A percentile compares a stretch with the other conserved stretches of the same genome.
Evolutionary conservation across 768 basidiomycete species (phyloP).

Genomic region (Suillus subluteus): DNA sequence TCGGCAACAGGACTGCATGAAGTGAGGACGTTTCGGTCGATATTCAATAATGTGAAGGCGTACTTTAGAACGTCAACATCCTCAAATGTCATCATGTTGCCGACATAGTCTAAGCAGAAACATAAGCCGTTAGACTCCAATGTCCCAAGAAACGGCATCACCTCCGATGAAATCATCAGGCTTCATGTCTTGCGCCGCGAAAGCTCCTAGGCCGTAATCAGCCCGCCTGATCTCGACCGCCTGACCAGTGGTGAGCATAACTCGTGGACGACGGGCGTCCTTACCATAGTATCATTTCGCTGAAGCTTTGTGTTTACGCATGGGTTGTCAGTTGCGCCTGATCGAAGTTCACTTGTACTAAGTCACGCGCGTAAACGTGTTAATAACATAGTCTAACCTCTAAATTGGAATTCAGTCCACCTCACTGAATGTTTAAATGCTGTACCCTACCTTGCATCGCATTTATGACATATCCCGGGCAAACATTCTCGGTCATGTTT

Average conservation of each 20-base stretch:
- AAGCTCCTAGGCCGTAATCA: constrained; percentile 49
- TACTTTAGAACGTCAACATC: constrained; percentile 22
- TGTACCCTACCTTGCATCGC: constrained; percentile 44
- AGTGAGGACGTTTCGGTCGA: not conserved
- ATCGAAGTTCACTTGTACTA: not conserved
- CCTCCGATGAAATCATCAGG: constrained; percentile 38
- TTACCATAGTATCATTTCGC: constrained; percentile 24
- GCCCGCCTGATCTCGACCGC: constrained; percentile 39
- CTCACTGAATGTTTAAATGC: not conserved
- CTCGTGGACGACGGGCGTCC: not conserved
- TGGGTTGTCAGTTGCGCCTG: constrained; percentile 24
- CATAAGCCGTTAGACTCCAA: not conserved
- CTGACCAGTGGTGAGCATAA: constrained; percentile 26
- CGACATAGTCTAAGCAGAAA: constrained; percentile 44
- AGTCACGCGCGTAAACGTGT: not conserved
- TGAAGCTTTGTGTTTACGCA: constrained; percentile 38
- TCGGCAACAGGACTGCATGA: constrained; percentile 17
- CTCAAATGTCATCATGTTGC: constrained; percentile 20
- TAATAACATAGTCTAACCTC: constrained; percentile 23
- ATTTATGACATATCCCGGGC: constrained; percentile 51
- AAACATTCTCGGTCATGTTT: constrained; percentile 48
- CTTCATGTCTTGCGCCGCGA: constrained; percentile 35
- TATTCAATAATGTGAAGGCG: not conserved
- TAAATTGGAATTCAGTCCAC: constrained; percentile 9
- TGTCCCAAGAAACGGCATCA: not conserved